These are phyloP conservation scores for Dysphania ambrosioides DNA, from an alignment of 148 eudicot species.

Conservation along the genomic window DNA sequence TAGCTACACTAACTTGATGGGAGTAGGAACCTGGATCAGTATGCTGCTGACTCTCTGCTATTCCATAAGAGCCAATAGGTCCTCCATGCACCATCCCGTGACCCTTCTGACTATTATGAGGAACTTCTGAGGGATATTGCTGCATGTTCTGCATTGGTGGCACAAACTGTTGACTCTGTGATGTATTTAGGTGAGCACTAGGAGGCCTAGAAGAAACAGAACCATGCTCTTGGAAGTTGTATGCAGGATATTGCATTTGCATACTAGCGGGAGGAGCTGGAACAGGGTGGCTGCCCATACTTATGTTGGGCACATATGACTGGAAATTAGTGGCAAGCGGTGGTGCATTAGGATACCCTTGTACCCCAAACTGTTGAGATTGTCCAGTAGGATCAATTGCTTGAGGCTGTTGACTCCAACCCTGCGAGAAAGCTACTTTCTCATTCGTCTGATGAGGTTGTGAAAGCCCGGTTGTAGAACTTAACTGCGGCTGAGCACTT, in stretches of 20 bases:
- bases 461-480: slow-evolving; percentile 23
- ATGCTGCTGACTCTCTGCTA: slow-evolving; percentile 43
- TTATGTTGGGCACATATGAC: slow-evolving; percentile 32
- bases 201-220: slow-evolving; percentile 39
- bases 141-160: slow-evolving; percentile 41
- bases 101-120: slow-evolving; percentile 40
- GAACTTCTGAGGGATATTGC: slow-evolving; percentile 39
- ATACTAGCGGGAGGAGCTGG: slow-evolving; percentile 29
- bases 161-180: slow-evolving; percentile 42
- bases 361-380: slow-evolving; percentile 44
- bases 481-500: slow-evolving; percentile 31
- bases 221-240: slow-evolving; percentile 42
- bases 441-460: slow-evolving; percentile 28
- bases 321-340: slow-evolving; percentile 36
- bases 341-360: slow-evolving; percentile 36
- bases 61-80: slow-evolving; percentile 38
- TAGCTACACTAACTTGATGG: slow-evolving; percentile 40
- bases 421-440: slow-evolving; percentile 32
- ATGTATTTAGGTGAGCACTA: slow-evolving; percentile 17
- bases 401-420: slow-evolving; percentile 53
- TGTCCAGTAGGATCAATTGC: slow-evolving; percentile 39
- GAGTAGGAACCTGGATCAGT: slow-evolving; percentile 34
- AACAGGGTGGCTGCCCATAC: slow-evolving; percentile 25
- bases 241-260: slow-evolving; percentile 47
- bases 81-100: slow-evolving; percentile 40